Percentiles rank a stretch among this genome's conserved stretches.
phyloP scores from a whole-genome alignment of 768 basidiomycete species.

The Xerocomellus chrysenteron region DNA sequence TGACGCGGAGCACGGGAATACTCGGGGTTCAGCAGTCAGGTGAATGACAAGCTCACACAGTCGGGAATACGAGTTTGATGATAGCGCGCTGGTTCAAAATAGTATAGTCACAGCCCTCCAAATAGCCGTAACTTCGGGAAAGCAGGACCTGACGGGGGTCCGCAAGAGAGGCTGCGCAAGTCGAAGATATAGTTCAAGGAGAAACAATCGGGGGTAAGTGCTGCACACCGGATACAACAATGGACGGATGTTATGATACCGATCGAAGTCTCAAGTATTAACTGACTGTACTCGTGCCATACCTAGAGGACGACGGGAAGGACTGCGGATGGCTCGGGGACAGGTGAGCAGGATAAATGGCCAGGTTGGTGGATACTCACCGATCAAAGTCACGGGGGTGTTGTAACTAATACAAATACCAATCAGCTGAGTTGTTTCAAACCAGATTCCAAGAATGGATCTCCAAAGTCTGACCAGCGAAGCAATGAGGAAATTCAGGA shows the following conservation, averaged over 20 bases:
- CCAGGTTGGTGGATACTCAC: slow-evolving; percentile 7
- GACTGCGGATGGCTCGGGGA: neutral
- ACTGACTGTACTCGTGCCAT: neutral
- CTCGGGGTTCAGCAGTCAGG: slow-evolving; percentile 1
- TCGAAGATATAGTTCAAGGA: neutral
- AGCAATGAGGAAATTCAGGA: neutral
- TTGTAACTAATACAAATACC: neutral
- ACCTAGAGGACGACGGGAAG: neutral
- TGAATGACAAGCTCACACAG: neutral
- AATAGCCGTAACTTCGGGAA: neutral
- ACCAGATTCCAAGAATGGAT: slow-evolving; percentile 48
- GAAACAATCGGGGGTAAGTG: neutral
- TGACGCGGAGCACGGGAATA: neutral
- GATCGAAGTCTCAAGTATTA: neutral
- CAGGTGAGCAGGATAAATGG: slow-evolving; percentile 1
- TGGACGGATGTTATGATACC: neutral
- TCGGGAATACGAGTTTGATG: neutral
- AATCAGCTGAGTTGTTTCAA: slow-evolving; percentile 29
- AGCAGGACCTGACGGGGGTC: neutral
- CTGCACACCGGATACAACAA: slow-evolving; percentile 5
- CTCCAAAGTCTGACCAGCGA: slow-evolving; percentile 46
- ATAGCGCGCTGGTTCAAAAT: neutral
- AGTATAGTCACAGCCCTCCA: neutral
- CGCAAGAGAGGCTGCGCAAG: neutral
- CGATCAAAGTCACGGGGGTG: neutral